A percentile compares a stretch with the other conserved stretches of the same genome.
These are phyloP conservation scores for Botrytis medusae DNA, from an alignment of 2,329 filamentous ascomycete species.

Conservation along the genomic window DNA sequence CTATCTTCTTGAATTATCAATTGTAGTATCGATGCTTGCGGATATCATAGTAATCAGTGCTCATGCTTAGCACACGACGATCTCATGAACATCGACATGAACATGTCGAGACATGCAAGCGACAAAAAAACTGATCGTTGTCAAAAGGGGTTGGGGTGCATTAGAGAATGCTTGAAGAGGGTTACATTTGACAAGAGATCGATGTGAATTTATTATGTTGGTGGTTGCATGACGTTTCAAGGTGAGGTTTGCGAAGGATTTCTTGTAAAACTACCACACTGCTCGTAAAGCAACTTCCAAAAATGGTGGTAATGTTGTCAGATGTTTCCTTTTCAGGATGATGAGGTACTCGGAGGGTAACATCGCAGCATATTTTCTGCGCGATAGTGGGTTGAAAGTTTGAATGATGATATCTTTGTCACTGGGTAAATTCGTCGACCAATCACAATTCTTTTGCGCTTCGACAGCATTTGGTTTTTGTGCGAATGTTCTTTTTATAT, in stretches of 20 bases:
- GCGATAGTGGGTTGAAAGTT: not conserved
- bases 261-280: not conserved
- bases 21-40: not conserved
- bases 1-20: not conserved
- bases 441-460: not conserved
- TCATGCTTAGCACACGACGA: not conserved
- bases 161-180: not conserved
- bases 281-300: conserved; percentile 5
- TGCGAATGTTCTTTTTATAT: conserved; percentile 3
- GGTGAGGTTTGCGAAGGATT: conserved; percentile 12
- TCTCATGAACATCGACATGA: not conserved
- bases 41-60: not conserved
- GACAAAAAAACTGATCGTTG: not conserved
- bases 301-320: not conserved
- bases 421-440: not conserved
- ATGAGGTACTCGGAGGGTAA: not conserved
- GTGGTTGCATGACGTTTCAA: conserved; percentile 5
- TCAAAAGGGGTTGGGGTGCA: not conserved
- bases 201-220: not conserved
- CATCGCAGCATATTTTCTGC: not conserved
- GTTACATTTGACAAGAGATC: not conserved
- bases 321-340: not conserved
- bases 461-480: not conserved
- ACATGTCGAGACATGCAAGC: no score
- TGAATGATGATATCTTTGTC: not conserved